Evolutionary conservation across 139 green algal genomes (phyloP).

Genomic region (Chlorella sp.): DNA sequence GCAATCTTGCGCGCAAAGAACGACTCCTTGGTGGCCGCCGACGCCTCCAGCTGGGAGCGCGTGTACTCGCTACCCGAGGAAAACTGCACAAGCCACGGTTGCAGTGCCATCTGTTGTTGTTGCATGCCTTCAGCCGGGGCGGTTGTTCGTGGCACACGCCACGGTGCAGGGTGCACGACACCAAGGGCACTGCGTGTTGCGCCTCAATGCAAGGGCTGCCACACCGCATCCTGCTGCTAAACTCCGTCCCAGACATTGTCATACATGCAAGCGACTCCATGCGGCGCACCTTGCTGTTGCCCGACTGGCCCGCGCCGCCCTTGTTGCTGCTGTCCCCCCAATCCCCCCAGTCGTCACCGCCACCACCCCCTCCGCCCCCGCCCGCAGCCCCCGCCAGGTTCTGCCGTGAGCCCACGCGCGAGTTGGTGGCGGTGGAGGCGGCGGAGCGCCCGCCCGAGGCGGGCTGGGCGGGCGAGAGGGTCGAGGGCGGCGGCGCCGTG

Average conservation of each 20-base stretch:
- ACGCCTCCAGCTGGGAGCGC: slow-evolving; percentile 60
- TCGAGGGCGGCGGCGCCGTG: slow-evolving; percentile 50
- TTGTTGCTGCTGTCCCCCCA: neutral
- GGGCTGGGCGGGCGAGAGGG: neutral
- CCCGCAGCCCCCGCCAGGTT: neutral
- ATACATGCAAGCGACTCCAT: no score
- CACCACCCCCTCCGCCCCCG: no score
- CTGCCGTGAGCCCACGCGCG: neutral
- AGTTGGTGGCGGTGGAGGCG: neutral
- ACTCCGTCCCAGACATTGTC: no score
- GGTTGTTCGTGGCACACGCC: no score
- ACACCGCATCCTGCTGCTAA: no score
- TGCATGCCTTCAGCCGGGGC: no score
- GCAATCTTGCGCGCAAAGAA: slow-evolving; percentile 83
- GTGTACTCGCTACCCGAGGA: slow-evolving; percentile 57
- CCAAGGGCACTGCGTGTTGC: no score
- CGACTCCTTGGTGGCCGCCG: slow-evolving; percentile 75
- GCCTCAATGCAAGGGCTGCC: no score
- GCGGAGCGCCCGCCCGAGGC: neutral
- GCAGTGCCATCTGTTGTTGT: no score
- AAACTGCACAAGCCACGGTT: neutral
- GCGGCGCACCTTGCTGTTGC: neutral
- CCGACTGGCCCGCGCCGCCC: no score
- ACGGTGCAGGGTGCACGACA: no score
- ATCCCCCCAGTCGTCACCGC: neutral